Evolutionary conservation across 2,329 filamentous ascomycete genomes (phyloP).

Genomic region (Xylariaceae sp.): DNA sequence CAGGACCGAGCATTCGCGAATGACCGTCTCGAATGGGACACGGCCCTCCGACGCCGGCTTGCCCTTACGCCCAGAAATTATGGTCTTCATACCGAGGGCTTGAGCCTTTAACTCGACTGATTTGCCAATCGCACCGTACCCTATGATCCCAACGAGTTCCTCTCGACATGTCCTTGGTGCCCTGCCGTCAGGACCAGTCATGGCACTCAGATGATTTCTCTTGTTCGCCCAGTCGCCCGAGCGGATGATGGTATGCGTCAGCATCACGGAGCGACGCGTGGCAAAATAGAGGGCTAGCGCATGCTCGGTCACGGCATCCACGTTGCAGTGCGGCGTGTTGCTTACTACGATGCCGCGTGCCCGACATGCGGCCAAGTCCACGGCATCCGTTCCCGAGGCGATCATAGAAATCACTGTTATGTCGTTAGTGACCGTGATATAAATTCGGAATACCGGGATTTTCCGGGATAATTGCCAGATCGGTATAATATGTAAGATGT

Average conservation of each 20-base stretch:
- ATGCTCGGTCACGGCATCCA: constrained; percentile 40
- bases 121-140: constrained; percentile 31
- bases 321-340: constrained; percentile 36
- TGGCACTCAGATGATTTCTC: constrained; percentile 23
- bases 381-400: constrained; percentile 35
- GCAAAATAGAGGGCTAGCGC: constrained; percentile 42
- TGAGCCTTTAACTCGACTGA: constrained; percentile 21
- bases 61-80: constrained; percentile 29
- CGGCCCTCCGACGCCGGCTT: constrained; percentile 20
- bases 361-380: constrained; percentile 34
- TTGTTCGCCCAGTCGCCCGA: constrained; percentile 28
- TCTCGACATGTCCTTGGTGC: constrained; percentile 25
- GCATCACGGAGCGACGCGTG: constrained; percentile 34
- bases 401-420: constrained; percentile 31
- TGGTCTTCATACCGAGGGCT: constrained; percentile 28
- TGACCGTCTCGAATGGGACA: constrained; percentile 25
- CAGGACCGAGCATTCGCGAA: constrained; percentile 28
- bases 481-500: neutral
- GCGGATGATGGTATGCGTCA: constrained; percentile 28
- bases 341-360: constrained; percentile 32
- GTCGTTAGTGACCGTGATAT: constrained; percentile 1
- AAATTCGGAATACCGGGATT: neutral
- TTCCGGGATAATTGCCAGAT: no score
- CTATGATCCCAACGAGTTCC: constrained; percentile 31
- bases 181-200: constrained; percentile 26